Evolutionary conservation across 2,329 filamentous ascomycete genomes (phyloP).

Genomic region (Trichoderma sp.): DNA sequence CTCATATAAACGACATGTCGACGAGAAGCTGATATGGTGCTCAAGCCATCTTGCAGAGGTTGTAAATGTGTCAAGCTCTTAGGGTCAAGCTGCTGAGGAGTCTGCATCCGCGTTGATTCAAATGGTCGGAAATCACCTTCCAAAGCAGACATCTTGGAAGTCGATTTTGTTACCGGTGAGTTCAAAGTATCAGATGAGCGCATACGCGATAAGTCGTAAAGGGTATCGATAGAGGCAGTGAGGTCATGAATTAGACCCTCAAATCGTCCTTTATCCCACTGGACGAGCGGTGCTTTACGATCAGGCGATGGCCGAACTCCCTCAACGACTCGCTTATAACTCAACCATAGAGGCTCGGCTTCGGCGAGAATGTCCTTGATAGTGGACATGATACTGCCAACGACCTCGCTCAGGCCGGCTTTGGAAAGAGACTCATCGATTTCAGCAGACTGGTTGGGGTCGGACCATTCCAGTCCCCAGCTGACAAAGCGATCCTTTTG

Average conservation of each 20-base stretch:
- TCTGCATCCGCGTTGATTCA: slow-evolving; percentile 63
- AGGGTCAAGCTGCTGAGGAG: slow-evolving; percentile 64
- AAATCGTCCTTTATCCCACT: slow-evolving; percentile 73
- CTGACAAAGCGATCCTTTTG: slow-evolving; percentile 78
- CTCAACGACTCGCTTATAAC: slow-evolving; percentile 54
- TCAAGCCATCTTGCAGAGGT: slow-evolving; percentile 44
- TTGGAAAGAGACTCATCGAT: slow-evolving; percentile 73
- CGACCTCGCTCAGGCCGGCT: slow-evolving; percentile 74
- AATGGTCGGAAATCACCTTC: slow-evolving; percentile 57
- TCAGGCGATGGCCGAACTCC: slow-evolving; percentile 51
- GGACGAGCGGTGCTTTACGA: slow-evolving; percentile 59
- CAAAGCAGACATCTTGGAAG: slow-evolving; percentile 37
- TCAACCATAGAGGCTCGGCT: slow-evolving; percentile 71
- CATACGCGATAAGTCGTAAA: slow-evolving; percentile 75
- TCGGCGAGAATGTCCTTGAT: slow-evolving; percentile 81
- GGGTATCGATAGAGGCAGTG: slow-evolving; percentile 76
- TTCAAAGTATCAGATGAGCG: slow-evolving; percentile 53
- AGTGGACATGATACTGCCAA: slow-evolving; percentile 77
- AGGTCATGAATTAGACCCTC: slow-evolving; percentile 75
- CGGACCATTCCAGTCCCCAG: slow-evolving; percentile 82
- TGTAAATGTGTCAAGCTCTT: slow-evolving; percentile 54
- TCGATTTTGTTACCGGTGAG: slow-evolving; percentile 38
- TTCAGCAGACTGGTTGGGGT: slow-evolving; percentile 68
- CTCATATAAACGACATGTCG: slow-evolving; percentile 56
- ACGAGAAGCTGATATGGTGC: slow-evolving; percentile 36